phyloP scores from a whole-genome alignment of 306 rosid genomes.

The Glycine tomentella region DNA sequence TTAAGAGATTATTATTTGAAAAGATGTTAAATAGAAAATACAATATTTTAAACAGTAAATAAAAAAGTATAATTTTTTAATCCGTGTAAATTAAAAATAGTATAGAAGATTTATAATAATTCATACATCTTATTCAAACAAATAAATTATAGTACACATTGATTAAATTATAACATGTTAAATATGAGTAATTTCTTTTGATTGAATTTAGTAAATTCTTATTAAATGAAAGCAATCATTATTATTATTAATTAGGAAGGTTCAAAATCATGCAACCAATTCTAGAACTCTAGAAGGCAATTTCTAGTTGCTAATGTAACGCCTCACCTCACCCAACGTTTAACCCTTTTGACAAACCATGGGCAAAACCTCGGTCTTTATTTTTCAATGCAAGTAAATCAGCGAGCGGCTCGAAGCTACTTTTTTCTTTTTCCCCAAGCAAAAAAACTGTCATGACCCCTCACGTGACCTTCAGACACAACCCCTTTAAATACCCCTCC shows the following conservation, averaged over 20 bases:
- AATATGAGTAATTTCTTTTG: too few relatives aligned
- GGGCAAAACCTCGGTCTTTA: slow-evolving; percentile 38
- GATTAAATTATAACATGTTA: too few relatives aligned
- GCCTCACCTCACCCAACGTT: not conserved
- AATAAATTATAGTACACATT: too few relatives aligned
- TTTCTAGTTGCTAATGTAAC: slow-evolving; percentile 3
- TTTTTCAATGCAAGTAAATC: slow-evolving; percentile 17
- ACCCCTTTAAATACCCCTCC: slow-evolving; percentile 45
- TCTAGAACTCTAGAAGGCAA: not conserved
- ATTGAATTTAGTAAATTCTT: too few relatives aligned
- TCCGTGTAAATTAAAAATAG: too few relatives aligned
- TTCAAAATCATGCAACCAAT: not conserved
- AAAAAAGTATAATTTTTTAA: too few relatives aligned
- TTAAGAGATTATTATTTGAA: not conserved
- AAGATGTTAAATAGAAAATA: not conserved
- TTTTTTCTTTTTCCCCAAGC: slow-evolving; percentile 53
- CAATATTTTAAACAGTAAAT: not conserved
- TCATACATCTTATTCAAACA: too few relatives aligned
- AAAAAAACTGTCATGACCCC: slow-evolving; percentile 21
- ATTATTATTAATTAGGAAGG: too few relatives aligned
- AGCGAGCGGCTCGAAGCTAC: slow-evolving; percentile 46
- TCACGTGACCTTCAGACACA: slow-evolving; percentile 44
- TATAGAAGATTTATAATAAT: too few relatives aligned
- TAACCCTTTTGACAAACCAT: slow-evolving; percentile 24
- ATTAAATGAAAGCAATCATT: too few relatives aligned